Base-by-base conservation (phyloP, 2,329 filamentous ascomycete genomes). In the Curvularia lunata region DNA sequence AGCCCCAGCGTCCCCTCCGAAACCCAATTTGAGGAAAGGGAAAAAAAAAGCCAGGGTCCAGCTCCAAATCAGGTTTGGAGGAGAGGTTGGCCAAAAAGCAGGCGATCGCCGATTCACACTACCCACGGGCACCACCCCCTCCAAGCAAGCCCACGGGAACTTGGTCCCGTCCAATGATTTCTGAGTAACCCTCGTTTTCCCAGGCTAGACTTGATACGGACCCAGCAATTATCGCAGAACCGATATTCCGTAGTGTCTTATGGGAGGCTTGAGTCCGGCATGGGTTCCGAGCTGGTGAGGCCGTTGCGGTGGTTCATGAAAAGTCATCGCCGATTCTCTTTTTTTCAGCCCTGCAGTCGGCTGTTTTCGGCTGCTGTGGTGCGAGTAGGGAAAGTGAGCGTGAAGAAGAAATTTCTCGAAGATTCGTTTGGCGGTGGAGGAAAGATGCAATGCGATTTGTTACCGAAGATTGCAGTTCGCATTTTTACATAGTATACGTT, bases 81-180 rank as follows among this genome's bases (percentile, higher is more conserved):
- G 23, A 16, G 16, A 18, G 25, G 8, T 30, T 30, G 27, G 27
- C 27, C 27, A 30, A 18, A 21, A 48, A 58, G 55, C 51, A 41
- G 21, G 55, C 55, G 55, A 58, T 58, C 55, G 55, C 55, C 55
- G 55, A 58, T 58, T 50, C 49, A 48, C 32, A n/a, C 32, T 37
- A 37, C 32, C 32, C 32, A n/a, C n/a, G 32, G 32, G n/a, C 13
- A 37, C 32, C 13, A n/a, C 32, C 13, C 13, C 12, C 16, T 6
- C 13, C 16, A n/a, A 13, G 7, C 13, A 6, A 2, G 16, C 13
- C 32, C 12, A 37, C 30, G 46, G 46, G 12, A 48, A 21, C 28
- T 8, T 23, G 30, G 23, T 37, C 38, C 53, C 38, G 27, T 37
- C 47, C 40, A 42, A 47, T 47, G 18, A 16, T 13, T 32, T 2